Evolutionary conservation across 352 stramenopile species (phyloP).

Genomic region (Globisporangium barbulae): DNA sequence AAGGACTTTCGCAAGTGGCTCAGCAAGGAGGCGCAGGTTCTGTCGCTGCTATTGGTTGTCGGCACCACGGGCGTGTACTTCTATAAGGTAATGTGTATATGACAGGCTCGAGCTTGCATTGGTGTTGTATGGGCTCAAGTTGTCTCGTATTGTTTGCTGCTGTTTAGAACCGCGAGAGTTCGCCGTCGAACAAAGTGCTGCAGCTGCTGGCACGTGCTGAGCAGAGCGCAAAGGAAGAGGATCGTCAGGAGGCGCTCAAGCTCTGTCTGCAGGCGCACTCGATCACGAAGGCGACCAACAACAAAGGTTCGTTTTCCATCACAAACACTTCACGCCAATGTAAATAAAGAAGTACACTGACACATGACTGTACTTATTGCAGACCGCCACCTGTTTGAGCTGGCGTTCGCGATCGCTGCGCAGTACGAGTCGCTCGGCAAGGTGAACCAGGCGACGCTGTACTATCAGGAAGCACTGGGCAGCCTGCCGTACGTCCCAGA

Average conservation of each 20-base stretch:
- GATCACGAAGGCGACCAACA: slow-evolving; percentile 61
- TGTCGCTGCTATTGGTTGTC: slow-evolving; percentile 39
- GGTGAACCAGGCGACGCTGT: slow-evolving; percentile 41
- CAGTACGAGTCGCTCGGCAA: slow-evolving; percentile 64
- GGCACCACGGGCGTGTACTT: slow-evolving; percentile 58
- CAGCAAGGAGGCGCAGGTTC: slow-evolving; percentile 42
- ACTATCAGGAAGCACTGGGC: slow-evolving; percentile 68
- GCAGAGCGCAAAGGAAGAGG: slow-evolving; percentile 38
- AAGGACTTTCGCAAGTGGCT: slow-evolving; percentile 63
- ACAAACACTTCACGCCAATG: background rate
- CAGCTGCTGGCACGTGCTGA: slow-evolving; percentile 46
- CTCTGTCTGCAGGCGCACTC: slow-evolving; percentile 68
- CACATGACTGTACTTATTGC: background rate
- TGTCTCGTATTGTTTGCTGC: background rate
- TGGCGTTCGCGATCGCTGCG: slow-evolving; percentile 71
- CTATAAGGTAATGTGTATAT: slow-evolving; percentile 40
- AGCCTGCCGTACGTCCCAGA: slow-evolving; percentile 37
- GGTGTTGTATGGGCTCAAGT: background rate
- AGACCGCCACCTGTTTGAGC: slow-evolving; percentile 79
- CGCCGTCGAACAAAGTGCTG: slow-evolving; percentile 54
- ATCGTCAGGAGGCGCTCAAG: slow-evolving; percentile 54
- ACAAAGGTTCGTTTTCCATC: slow-evolving; percentile 34
- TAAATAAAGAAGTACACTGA: background rate
- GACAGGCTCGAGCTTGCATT: no score
- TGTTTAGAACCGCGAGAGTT: slow-evolving; percentile 51